Base-by-base conservation (phyloP, 805 yeast species). In the Diddensiella caesifluorescens region DNA sequence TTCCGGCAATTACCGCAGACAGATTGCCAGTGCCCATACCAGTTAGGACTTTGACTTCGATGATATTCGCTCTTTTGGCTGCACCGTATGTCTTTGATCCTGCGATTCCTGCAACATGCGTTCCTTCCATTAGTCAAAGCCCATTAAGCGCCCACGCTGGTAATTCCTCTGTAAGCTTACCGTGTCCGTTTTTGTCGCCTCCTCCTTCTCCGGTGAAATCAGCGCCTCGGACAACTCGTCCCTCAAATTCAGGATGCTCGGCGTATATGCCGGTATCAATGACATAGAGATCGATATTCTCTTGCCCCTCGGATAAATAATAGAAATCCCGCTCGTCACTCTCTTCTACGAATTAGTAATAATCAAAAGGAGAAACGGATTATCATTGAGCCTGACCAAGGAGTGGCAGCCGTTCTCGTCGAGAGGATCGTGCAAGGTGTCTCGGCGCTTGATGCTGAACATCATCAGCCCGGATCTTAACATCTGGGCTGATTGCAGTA, bases 31-130 rank as follows among this genome's bases (percentile, higher is more conserved):
- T 75, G 0, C 97, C 97, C 29, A 59, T 58, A 4, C 60, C 61
- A 48, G 80, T 79, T 39, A 87, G 66, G 0, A 86, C 88, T 55
- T 88, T 89, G 9, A 90, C 77, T 20, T 83, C 92, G 6, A 83
- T 67, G 5, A 88, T 56, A 6, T 68, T 67, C 12, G 75, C 76
- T 30, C 73, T 62, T 59, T 89, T 88, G 13, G 95, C 86, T 2
- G 86, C 92, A 4, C 97, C 97, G 64, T 68, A 88, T 2, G 79
- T 75, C 40, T 64, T 69, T 1, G 95, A 84, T 0, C 90, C 95
- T 42, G 86, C 73, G 9, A 86, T 66, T 2, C 96, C 96, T 0
- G 96, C 95, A 36, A 89, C 94, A 61, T 88, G 96, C 1, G 96
- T 86, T n/a, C 64, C 54, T 50, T 22, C n/a, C n/a, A n/a, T n/a